These are phyloP conservation scores for Colletotrichum horii DNA, from an alignment of 2,329 filamentous ascomycete species.

Conservation along the genomic window DNA sequence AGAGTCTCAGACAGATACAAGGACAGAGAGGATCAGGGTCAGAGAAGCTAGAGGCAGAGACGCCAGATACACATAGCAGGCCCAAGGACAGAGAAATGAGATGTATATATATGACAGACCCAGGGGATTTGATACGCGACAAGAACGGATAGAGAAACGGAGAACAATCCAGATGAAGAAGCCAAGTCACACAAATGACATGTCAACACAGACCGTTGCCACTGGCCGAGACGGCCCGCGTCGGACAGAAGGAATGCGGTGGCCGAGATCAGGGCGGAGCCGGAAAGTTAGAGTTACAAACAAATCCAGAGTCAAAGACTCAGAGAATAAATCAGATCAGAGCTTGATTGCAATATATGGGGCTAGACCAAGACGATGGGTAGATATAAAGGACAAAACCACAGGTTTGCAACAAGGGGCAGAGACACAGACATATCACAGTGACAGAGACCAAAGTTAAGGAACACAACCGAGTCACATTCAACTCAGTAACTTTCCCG, in stretches of 20 bases:
- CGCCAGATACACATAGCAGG: too few species aligned
- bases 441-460: background rate
- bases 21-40: accelerated
- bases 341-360: background rate
- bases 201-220: background rate
- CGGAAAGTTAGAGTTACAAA: background rate
- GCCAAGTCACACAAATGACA: background rate
- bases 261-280: too few species aligned
- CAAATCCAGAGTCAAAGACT: background rate
- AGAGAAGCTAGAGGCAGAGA: background rate
- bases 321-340: background rate
- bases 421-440: background rate
- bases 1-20: background rate
- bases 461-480: background rate
- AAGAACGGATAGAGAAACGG: too few species aligned
- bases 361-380: background rate
- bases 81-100: background rate
- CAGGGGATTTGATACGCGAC: background rate
- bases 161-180: too few species aligned
- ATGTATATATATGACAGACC: background rate
- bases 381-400: background rate
- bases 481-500: background rate
- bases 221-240: background rate
- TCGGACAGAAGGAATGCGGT: background rate
- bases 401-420: background rate